Base-by-base conservation (phyloP, 148 eudicot species). In the Fagopyrum homotropicum region DNA sequence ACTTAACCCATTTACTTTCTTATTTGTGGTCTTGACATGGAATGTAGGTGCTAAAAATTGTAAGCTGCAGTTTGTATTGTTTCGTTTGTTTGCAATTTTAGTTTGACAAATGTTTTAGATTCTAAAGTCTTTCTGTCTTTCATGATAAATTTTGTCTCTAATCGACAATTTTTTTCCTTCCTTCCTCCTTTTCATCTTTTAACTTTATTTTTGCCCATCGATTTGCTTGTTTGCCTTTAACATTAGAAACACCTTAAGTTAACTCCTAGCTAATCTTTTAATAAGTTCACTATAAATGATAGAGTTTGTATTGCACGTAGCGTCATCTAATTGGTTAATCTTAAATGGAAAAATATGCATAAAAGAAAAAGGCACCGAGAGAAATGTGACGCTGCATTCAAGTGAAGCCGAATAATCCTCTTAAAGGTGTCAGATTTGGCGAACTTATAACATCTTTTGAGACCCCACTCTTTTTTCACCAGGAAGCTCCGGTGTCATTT, bases 361-460 rank as follows among this genome's bases (percentile, higher is more conserved):
- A 12, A 66, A 66, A 66, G 17, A 40, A 29, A 66, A 66, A 66
- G 46, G 45, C 47, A 43, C 71, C 47, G 71, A 40, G 46, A 66
- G 46, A 66, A 66, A 66, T 66, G 71, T 66, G 71, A 35, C 46
- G 71, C 30, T 15, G 46, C n/a, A 66, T 66, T 66, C 19, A 14
- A 66, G 8, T 66, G 30, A 43, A 66, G 19, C 71, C 46, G 47
- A 12, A 66, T 14, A 66, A 35, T 66, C 47, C 69, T 66, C 71
- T 17, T 40, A 66, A 66, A 66, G 71, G 47, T 66, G 71, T 66
- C 71, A 66, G 71, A 66, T 66, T 66, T 66, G 71, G 71, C 47
- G 71, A 35, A 35, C 43, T 66, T 46, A 19, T 43, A 66, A 14
- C 71, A 66, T 9, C 17, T 22, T 66, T 66, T 14, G 71, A 66